Evolutionary conservation across 2,329 filamentous ascomycete genomes (phyloP).

Genomic region (Trichoderma polysporum): DNA sequence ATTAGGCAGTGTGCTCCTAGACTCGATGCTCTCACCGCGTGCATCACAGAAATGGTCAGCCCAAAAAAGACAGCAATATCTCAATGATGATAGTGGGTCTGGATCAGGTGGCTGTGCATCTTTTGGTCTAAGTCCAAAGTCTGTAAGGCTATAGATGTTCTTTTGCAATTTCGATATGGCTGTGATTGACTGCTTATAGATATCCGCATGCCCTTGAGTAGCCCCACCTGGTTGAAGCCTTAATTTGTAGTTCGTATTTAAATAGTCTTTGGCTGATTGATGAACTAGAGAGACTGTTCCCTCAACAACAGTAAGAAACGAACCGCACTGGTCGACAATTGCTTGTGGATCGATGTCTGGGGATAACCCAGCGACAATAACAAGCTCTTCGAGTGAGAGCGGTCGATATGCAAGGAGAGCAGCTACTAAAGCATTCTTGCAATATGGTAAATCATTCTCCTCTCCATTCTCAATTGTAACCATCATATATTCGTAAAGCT

Average conservation of each 20-base stretch:
- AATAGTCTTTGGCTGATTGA: constrained; percentile 45
- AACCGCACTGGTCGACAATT: constrained; percentile 39
- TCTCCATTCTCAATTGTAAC: not conserved
- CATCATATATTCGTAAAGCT: too few species aligned
- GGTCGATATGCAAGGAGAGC: constrained; percentile 36
- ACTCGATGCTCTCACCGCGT: not conserved
- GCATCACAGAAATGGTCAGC: constrained; percentile 32
- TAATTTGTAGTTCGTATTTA: constrained; percentile 27
- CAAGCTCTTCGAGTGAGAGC: constrained; percentile 36
- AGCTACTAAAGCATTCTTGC: constrained; percentile 22
- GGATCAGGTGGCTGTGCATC: constrained; percentile 18
- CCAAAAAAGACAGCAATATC: constrained; percentile 36
- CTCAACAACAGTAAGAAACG: constrained; percentile 35
- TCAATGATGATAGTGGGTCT: constrained; percentile 25
- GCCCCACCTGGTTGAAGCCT: constrained; percentile 33
- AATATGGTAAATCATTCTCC: constrained; percentile 2
- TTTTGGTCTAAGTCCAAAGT: constrained; percentile 28
- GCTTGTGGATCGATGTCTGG: constrained; percentile 22
- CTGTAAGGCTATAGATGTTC: constrained; percentile 38
- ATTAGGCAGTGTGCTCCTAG: too few species aligned
- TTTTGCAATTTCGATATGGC: constrained; percentile 34
- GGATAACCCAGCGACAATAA: constrained; percentile 26
- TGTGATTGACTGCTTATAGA: constrained; percentile 39
- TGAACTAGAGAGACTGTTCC: constrained; percentile 40
- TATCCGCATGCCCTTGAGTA: constrained; percentile 30